Evolutionary conservation across 148 eudicot genomes (phyloP).

Genomic region (Nepenthes gracilis): DNA sequence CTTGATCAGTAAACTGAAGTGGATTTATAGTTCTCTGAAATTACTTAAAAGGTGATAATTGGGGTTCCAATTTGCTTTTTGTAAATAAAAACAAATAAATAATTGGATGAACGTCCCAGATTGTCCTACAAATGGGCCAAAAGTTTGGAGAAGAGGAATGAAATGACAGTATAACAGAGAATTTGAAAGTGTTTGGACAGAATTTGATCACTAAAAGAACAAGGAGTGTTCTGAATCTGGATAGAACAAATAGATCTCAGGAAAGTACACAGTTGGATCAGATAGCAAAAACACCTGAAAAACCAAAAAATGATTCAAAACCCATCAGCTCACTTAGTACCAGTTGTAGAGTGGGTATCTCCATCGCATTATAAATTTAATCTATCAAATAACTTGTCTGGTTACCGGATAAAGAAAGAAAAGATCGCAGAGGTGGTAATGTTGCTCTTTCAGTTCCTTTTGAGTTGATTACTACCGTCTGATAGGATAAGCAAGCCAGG

Average conservation of each 20-base stretch:
- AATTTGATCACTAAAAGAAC: background rate
- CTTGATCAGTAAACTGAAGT: background rate
- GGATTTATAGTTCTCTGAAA: background rate
- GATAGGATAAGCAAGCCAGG: no score
- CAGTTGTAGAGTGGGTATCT: background rate
- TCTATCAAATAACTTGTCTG: no score
- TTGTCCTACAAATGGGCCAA: no score
- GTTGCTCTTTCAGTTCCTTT: no score
- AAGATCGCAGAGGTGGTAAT: background rate
- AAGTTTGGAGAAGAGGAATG: no score
- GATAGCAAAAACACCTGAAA: constrained; percentile 16
- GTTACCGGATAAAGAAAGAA: background rate
- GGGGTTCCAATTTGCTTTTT: no score
- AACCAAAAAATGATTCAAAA: background rate
- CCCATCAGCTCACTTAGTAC: background rate
- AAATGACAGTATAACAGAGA: background rate
- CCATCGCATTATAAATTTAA: background rate
- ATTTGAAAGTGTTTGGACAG: background rate
- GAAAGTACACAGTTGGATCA: constrained; percentile 2
- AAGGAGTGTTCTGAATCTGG: no score
- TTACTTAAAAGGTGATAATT: no score
- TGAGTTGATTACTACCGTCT: no score
- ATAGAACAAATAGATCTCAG: constrained; percentile 1
- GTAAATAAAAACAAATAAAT: no score
- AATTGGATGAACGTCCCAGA: no score